Conservation (phyloP, 1,139 yeast species). For the Yamadazyma oceani region DNA sequence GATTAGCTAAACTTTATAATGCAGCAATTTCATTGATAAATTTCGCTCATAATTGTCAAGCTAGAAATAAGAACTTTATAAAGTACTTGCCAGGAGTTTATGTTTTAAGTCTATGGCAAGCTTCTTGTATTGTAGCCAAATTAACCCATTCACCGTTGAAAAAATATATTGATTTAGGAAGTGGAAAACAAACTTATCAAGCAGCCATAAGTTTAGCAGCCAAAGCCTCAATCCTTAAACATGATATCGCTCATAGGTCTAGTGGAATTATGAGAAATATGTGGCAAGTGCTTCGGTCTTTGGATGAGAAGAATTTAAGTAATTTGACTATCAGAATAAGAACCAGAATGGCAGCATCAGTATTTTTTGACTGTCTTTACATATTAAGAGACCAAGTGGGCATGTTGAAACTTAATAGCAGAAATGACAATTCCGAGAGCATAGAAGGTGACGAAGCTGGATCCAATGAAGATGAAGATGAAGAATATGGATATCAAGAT, state of each 20-base stretch:
- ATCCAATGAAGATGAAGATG: constrained; percentile 21
- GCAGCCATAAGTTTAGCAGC: constrained; percentile 69
- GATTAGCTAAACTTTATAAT: constrained; percentile 74
- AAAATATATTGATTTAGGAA: constrained; percentile 61
- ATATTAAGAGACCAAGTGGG: constrained; percentile 84
- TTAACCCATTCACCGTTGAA: constrained; percentile 74
- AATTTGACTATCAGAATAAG: constrained; percentile 56
- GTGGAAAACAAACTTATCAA: constrained; percentile 72
- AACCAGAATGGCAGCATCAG: constrained; percentile 87
- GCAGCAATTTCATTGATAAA: constrained; percentile 71
- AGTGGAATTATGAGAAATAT: constrained; percentile 92
- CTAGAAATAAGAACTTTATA: constrained; percentile 60
- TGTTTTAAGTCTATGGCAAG: constrained; percentile 84
- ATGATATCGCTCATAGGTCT: constrained; percentile 90
- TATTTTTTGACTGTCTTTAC: constrained; percentile 87
- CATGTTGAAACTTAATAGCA: constrained; percentile 60
- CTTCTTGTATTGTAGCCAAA: constrained; percentile 80
- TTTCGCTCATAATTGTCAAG: constrained; percentile 65
- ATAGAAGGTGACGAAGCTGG: constrained; percentile 22
- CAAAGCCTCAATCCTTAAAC: constrained; percentile 81
- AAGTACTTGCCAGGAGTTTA: constrained; percentile 82
- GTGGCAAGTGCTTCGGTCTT: constrained; percentile 79
- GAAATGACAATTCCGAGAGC: constrained; percentile 25
- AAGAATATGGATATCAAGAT: constrained; percentile 23
- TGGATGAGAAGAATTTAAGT: constrained; percentile 45